Evolutionary conservation across 1,284 basidiomycete species (phyloP), one percentile per base, ranked within the genome.

Genomic region (Cryptococcus sp.): DNA sequence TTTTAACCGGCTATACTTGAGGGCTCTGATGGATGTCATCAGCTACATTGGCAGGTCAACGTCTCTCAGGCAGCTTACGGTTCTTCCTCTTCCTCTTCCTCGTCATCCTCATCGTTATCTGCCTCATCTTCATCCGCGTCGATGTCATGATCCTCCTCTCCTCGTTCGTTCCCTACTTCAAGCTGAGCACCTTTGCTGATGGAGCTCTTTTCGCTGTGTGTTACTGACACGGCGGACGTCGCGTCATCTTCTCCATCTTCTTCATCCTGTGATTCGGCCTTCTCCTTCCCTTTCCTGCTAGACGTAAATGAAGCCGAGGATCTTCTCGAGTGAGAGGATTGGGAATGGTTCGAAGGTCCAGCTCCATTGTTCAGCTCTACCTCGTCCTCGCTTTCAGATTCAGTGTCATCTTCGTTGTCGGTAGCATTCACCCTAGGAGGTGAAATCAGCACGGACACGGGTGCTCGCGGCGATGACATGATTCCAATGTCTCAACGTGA

Each of bases 1-100:
- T 45, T 84, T 84, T 52, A 98, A 83, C 46, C 89, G 83, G 64
- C 89, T 87, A 74, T 98, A 98, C 75, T 98, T 98, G 70, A 98
- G 83, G 0, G 89, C 84, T 48, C 77, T 79, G 59, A 8, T 46
- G 23, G 7, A 13, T 16, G 15, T 17, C 16, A 50, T 40, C 6
- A 22, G 23, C 47, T 43, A 39, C 19, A 16, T 19, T 19, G 3
- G 34, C 29, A 25, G 16, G 20, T 13, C 3, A 50, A 41, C 25
- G n/a, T 13, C 20, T 16, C 44, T 7, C 13, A 3, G 43, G 2
- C 3, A n/a, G 54, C 70, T 61, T 48, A 75, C 74, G 77, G 77
- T 55, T 76, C 77, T 57, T 78, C 75, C 11, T 78, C 77, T n/a
- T 73, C 73, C 1, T 67, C 74, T 0, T 75, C 74, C 0, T 72